Base-by-base conservation (phyloP, 2,329 filamentous ascomycete genomes). In the Cladosporium austrohemisphaericum region DNA sequence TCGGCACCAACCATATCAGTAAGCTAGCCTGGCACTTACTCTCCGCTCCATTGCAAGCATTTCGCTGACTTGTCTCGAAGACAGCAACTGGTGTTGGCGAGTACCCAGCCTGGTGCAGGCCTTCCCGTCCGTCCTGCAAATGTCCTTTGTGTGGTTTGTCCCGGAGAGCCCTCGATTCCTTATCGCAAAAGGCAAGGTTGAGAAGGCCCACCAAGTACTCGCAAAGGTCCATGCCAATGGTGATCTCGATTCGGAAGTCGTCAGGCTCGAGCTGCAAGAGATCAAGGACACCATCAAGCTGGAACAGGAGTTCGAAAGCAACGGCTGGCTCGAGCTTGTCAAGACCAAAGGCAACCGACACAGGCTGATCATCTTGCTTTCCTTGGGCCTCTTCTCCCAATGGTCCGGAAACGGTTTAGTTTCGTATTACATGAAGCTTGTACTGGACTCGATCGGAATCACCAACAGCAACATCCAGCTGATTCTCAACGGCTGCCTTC, bases 141-240 rank as follows among this genome's bases (percentile, higher is more conserved):
- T 79, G 14, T 48, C 64, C 8, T 71, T 75, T 46, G 63, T 76
- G 43, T 70, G 68, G 55, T 74, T 79, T 43, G 71, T 80, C 4
- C 80, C 81, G 0, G 82, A 85, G 54, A 80, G 75, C 0, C 81
- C 81, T 1, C 72, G 81, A 29, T 84, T 75, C 74, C 63, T 82
- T 22, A 70, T 82, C 35, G 71, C 73, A 28, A 71, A 77, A 52
- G 77, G 78, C 25, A 69, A 71, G 18, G 52, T 62, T 1, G 72
- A 78, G 4, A 69, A 80, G 56, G 79, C 79, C 0, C 71, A 68
- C 13, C 65, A 66, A 0, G 74, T 80, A 20, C 59, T 83, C 0
- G 67, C 73, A 56, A 76, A 76, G 49, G 77, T 76, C 32, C 76
- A 80, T 46, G 75, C 72, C 19, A 75, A 77, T 51, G 67, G 70